phyloP scores from a whole-genome alignment of 306 rosid genomes.

The Pyrus betulifolia region DNA sequence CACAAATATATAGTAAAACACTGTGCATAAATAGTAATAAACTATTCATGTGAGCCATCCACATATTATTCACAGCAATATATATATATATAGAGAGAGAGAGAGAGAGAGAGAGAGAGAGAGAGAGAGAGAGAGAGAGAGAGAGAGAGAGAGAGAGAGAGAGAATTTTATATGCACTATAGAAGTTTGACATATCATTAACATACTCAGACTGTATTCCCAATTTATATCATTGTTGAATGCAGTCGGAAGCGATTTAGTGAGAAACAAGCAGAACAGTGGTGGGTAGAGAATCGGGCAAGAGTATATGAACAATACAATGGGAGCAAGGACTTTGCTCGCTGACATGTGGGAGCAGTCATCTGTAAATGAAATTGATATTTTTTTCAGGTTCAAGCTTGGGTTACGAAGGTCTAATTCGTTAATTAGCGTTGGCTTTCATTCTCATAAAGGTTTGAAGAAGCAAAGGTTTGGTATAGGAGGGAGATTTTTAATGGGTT shows the following conservation, averaged over 20 bases:
- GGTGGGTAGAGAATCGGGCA: conserved; percentile 95
- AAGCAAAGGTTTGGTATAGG: conserved; percentile 48
- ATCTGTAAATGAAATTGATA: conserved; percentile 59
- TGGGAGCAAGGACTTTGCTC: conserved; percentile 84
- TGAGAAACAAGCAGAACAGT: conserved; percentile 90
- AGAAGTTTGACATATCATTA: background rate
- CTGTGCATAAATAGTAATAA: no score
- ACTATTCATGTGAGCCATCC: no score
- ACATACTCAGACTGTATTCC: background rate
- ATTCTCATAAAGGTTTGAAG: conserved; percentile 40
- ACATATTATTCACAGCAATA: background rate
- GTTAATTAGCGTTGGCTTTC: conserved; percentile 52
- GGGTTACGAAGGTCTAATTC: conserved; percentile 37
- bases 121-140: background rate
- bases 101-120: no score
- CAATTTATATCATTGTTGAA: conserved; percentile 9
- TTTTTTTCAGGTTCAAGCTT: conserved; percentile 40
- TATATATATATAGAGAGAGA: no score
- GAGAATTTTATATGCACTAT: background rate
- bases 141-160: background rate
- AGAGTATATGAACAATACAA: conserved; percentile 84
- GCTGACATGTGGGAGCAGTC: conserved; percentile 34
- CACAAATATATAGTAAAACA: no score
- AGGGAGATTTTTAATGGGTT: conserved; percentile 55
- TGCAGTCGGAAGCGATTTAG: conserved; percentile 93